Percentiles rank a stretch among this genome's conserved stretches.
Conservation (phyloP, 106 monocot genomes). For the Allium cepa region DNA sequence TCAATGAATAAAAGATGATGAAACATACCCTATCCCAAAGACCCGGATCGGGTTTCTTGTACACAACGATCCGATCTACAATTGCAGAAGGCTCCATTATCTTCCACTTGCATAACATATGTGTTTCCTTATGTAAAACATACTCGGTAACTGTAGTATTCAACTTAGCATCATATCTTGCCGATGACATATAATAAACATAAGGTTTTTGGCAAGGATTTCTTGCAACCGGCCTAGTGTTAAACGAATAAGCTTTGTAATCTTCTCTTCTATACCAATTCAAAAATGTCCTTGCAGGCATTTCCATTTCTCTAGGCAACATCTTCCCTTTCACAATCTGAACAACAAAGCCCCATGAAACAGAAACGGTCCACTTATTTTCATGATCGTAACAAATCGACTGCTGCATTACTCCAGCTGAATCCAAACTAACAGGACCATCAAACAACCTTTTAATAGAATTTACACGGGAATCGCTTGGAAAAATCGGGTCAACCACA, state of each 20-base stretch:
- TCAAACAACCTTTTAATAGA: constrained; percentile 47
- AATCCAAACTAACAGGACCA: constrained; percentile 62
- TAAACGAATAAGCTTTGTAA: constrained; percentile 78
- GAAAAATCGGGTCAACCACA: constrained; percentile 76
- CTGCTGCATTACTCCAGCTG: constrained; percentile 79
- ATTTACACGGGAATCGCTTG: constrained; percentile 18
- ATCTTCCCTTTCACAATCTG: constrained; percentile 58
- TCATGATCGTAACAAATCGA: constrained; percentile 68
- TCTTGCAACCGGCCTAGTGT: constrained; percentile 70
- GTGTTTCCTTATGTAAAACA: constrained; percentile 16
- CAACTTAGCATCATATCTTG: constrained; percentile 7
- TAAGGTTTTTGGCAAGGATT: constrained; percentile 75
- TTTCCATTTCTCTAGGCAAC: constrained; percentile 92
- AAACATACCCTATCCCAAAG: constrained; percentile 69
- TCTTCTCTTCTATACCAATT: constrained; percentile 87
- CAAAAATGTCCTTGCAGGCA: constrained; percentile 82
- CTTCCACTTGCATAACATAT: constrained; percentile 52
- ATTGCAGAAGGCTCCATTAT: constrained; percentile 40
- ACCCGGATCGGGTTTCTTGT: constrained; percentile 66
- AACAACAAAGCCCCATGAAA: constrained; percentile 91
- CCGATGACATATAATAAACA: constrained; percentile 49
- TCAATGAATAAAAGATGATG: too few species aligned
- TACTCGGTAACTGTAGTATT: constrained; percentile 54
- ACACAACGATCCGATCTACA: constrained; percentile 54
- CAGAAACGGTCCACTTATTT: constrained; percentile 62